A percentile compares a stretch with the other conserved stretches of the same genome.
Evolutionary conservation across 73 alveolate species (phyloP).

Genomic region (Paramecium tetraurelia): DNA sequence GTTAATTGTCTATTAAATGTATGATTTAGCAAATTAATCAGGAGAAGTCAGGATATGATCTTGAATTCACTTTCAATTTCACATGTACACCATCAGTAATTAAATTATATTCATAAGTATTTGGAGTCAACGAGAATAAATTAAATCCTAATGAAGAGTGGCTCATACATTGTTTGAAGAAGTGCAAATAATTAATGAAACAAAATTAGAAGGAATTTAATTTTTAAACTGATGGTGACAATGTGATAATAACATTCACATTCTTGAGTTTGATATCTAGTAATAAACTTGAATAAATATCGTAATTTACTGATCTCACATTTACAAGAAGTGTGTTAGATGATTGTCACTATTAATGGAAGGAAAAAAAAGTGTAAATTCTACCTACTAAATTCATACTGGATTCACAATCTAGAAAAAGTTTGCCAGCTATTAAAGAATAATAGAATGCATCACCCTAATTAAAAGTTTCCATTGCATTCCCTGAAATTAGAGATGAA

Average conservation of each 20-base stretch:
- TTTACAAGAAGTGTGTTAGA: background rate
- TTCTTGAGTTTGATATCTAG: background rate
- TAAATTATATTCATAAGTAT: background rate
- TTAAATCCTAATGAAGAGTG: background rate
- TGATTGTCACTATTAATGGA: slow-evolving; percentile 5
- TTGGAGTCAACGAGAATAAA: background rate
- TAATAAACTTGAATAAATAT: background rate
- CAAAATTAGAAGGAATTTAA: background rate
- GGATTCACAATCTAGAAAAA: background rate
- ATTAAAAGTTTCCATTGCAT: background rate
- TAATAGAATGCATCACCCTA: background rate
- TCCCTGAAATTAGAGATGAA: slow-evolving; percentile 4
- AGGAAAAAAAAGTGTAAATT: background rate
- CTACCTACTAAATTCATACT: background rate
- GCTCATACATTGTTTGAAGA: background rate
- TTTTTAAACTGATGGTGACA: background rate
- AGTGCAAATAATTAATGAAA: background rate
- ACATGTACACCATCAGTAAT: slow-evolving; percentile 8
- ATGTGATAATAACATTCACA: background rate
- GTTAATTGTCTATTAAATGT: background rate
- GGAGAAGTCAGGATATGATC: slow-evolving; percentile 1
- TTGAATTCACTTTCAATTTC: background rate
- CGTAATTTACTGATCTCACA: background rate
- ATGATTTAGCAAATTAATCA: background rate
- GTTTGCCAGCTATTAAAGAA: background rate